These are phyloP conservation scores for Phaeotremella skinneri DNA, from an alignment of 768 basidiomycete genomes.

Conservation along the genomic window DNA sequence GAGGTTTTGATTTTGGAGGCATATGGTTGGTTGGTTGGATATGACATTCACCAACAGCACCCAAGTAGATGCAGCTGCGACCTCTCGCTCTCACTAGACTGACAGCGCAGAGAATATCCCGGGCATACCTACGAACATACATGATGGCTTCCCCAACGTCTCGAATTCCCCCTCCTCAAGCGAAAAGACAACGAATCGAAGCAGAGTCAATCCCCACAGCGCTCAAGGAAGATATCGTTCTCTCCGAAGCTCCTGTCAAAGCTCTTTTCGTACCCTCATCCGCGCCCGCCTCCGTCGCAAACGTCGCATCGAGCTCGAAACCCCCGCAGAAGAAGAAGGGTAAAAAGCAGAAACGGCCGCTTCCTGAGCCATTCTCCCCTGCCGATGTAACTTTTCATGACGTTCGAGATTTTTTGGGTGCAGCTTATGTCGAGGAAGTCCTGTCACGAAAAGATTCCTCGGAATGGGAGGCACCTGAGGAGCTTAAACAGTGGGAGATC, in stretches of 20 bases:
- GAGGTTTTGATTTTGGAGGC: neutral
- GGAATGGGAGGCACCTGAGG: constrained; percentile 55
- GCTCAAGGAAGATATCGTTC: constrained; percentile 5
- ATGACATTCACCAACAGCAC: neutral
- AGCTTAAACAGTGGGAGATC: constrained; percentile 59
- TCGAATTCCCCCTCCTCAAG: constrained; percentile 23
- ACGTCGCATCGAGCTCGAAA: neutral
- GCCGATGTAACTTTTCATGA: constrained; percentile 77
- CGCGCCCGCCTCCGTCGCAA: neutral
- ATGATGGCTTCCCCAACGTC: constrained; percentile 26
- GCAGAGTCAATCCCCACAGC: constrained; percentile 1
- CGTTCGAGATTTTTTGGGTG: constrained; percentile 65
- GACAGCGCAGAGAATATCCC: neutral
- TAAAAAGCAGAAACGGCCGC: constrained; percentile 50
- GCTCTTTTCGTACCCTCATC: constrained; percentile 17
- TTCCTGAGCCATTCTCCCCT: constrained; percentile 65
- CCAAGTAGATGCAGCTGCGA: neutral
- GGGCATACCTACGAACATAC: constrained; percentile 1
- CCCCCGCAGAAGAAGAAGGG: constrained; percentile 20
- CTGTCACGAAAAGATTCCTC: constrained; percentile 59
- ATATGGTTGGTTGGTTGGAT: neutral
- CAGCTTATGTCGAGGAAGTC: constrained; percentile 58
- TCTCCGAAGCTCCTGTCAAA: constrained; percentile 32
- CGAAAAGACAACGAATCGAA: constrained; percentile 30
- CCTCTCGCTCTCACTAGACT: neutral